These are phyloP conservation scores for Ogataea polymorpha DNA, from an alignment of 805 yeast genomes.

Conservation along the genomic window DNA sequence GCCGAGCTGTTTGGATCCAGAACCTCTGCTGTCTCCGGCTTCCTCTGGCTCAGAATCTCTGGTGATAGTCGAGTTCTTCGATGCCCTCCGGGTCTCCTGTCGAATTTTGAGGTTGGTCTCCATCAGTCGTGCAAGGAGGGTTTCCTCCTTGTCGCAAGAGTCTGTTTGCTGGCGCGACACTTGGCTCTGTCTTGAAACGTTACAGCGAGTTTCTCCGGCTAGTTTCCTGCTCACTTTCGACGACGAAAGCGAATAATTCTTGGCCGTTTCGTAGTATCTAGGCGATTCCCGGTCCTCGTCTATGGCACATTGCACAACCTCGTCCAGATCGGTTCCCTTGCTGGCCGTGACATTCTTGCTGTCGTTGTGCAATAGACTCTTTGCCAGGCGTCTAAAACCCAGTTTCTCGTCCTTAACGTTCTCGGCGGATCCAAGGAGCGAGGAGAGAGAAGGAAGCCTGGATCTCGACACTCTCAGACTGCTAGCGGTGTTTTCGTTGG, in stretches of 20 bases:
- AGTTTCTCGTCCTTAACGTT: conserved; percentile 21
- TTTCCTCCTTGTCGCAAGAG: conserved; percentile 16
- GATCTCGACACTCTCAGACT: conserved; percentile 15
- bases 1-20: conserved; percentile 3
- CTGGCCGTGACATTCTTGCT: conserved; percentile 5
- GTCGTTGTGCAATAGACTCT: conserved; percentile 21
- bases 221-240: conserved; percentile 16
- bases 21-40: conserved; percentile 11
- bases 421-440: conserved; percentile 20
- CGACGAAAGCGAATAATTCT: conserved; percentile 16
- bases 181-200: conserved; percentile 12
- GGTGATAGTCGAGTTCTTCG: conserved; percentile 6
- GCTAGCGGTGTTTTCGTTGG: conserved; percentile 10
- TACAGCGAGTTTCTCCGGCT: conserved; percentile 16
- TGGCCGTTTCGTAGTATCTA: conserved; percentile 20
- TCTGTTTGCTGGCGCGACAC: conserved; percentile 9
- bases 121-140: conserved; percentile 18
- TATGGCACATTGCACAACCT: conserved; percentile 1
- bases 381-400: conserved; percentile 27
- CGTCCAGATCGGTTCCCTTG: conserved; percentile 15
- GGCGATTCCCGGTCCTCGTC: conserved; percentile 17
- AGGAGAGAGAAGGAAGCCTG: conserved; percentile 18
- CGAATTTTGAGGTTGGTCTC: conserved; percentile 16
- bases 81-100: conserved; percentile 5
- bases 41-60: conserved; percentile 12